Conservation (phyloP, 192 early-diverging fungal species). For the Backusella liffmaniae region DNA sequence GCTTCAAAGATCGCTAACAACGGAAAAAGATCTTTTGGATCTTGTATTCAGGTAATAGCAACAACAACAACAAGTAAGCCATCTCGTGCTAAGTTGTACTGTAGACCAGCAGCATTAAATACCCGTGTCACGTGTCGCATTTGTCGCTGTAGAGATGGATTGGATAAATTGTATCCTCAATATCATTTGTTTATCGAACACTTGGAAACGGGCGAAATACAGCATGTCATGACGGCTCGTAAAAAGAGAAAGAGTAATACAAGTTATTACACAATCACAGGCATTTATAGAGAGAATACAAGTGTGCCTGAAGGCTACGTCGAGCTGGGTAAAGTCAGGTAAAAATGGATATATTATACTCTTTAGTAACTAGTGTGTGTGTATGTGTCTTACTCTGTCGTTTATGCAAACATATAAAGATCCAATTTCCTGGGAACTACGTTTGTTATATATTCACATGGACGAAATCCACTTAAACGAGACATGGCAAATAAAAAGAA, state of each 20-base stretch:
- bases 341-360: constrained; percentile 44
- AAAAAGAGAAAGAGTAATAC: constrained; percentile 67
- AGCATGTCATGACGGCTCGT: constrained; percentile 58
- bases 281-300: background rate
- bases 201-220: constrained; percentile 41
- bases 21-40: constrained; percentile 3
- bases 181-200: constrained; percentile 75
- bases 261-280: constrained; percentile 63
- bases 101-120: constrained; percentile 68
- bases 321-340: constrained; percentile 28
- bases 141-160: constrained; percentile 54
- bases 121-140: constrained; percentile 69
- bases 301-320: background rate
- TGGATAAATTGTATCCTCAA: constrained; percentile 65
- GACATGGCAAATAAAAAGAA: constrained; percentile 24
- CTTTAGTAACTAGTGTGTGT: constrained; percentile 3
- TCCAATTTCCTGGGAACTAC: constrained; percentile 87
- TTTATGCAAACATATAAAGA: constrained; percentile 34
- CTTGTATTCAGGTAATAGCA: constrained; percentile 11
- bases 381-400: background rate
- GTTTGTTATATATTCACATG: constrained; percentile 73
- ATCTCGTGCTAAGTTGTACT: too few species aligned
- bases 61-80: too few species aligned
- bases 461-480: constrained; percentile 37
- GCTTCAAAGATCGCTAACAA: background rate